Evolutionary conservation across 2,329 filamentous ascomycete species (phyloP), one percentile per base, ranked within the genome.

Genomic region (Alternaria sp.): DNA sequence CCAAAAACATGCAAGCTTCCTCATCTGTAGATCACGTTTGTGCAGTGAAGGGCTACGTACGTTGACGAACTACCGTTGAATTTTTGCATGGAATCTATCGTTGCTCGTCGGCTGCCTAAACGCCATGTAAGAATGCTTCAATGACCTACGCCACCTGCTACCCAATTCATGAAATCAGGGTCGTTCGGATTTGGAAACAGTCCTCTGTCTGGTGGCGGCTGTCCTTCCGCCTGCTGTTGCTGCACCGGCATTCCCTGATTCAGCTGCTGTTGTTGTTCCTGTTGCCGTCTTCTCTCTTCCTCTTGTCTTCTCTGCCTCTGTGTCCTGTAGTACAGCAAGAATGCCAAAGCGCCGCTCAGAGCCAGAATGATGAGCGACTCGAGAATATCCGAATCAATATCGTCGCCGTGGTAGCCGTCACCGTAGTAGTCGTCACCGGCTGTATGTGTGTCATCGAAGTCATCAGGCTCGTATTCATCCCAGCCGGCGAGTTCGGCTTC

Each of bases 281-380:
- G 65, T 45, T 71, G 65, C 54, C 66, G 59, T 64, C 69, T 63
- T 38, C 75, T 68, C 62, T 78, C 74, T 60, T 82, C 82, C 66
- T 84, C 82, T 64, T 80, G 79, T 53, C 78, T 60, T 36, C 79
- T 71, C 65, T 80, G 78, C 67, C 89, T 83, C 73, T 92, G 90
- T 88, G 83, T 73, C 88, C 89, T 85, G 77, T 95, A 94, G 79
- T 93, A 97, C 16, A 98, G 85, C 32, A 98, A 82, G 54, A 92
- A 87, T 0, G 91, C 88, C 55, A 98, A 83, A 1, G 89, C 88
- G 14, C 89, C 88, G 0, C 92, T 90, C 14, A 98, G 81, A 1
- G 87, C 90, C 14, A 97, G 83, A 63, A 99, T 96, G 45, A 97
- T 83, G 25, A 97, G 80, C 44, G 91, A 94, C 79, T 98, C 95